Base-by-base conservation (phyloP, 352 stramenopile genomes). In the Phytophthora capsici region DNA sequence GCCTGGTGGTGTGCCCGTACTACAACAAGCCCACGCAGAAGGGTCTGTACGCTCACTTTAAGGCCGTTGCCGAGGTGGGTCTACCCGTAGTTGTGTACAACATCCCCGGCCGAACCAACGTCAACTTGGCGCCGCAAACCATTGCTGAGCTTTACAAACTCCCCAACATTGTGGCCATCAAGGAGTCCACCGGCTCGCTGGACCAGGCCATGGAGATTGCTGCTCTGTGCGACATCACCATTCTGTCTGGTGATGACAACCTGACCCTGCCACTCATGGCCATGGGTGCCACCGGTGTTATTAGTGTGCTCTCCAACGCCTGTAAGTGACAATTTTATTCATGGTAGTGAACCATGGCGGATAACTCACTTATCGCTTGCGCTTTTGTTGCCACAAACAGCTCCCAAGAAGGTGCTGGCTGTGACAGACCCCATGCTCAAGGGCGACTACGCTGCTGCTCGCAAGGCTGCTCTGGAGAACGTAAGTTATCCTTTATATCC, bases 21-120 rank as follows among this genome's bases (percentile, higher is more conserved):
- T 99, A 99, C 83, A 98, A 99, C 79, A 99, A 99, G 84, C 97
- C 97, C 36, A 98, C 96, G 19, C 97, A 99, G 79, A 90, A 95
- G 69, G 94, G 91, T 13, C 71, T 99, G 46, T 95, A 98, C 55
- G 80, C 95, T 34, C 96, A 99, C 80, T 98, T 98, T 76, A 96
- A 97, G 85, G 77, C 80, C 7, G 84, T 96, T 40, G 85, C 86
- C 19, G 78, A 78, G 16, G 78, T 97, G 23, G 94, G 92, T 8
- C 70, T 99, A 49, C 97, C 96, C 19, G 84, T 99, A 44, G 86
- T 99, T 34, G 73, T 99, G 48, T 99, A 99, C 90, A 99, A 99
- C 84, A 98, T 99, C 52, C 97, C 97, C 17, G 94, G 96, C 48
- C 85, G 97, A 23, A 99, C 97, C 28, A 96, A 91, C 53, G 94